phyloP scores from a whole-genome alignment of 1,139 yeast genomes.

The Magnusiomyces fungicola region DNA sequence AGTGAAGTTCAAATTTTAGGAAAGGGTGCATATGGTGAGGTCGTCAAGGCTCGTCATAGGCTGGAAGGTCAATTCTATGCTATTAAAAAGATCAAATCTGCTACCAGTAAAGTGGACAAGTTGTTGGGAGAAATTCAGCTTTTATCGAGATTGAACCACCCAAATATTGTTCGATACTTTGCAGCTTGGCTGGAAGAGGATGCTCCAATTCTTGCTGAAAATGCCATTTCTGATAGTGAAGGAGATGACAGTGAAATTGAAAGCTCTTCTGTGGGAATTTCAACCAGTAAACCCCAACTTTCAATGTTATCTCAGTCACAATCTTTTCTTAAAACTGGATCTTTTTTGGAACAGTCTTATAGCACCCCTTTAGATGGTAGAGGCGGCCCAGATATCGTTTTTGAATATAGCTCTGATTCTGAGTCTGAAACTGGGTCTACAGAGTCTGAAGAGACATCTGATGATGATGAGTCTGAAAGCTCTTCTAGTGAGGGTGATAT shows the following conservation, averaged over 20 bases:
- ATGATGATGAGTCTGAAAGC: neutral
- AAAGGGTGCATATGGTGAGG: conserved; percentile 95
- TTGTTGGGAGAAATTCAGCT: conserved; percentile 87
- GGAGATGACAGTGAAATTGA: conserved; percentile 16
- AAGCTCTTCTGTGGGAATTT: neutral
- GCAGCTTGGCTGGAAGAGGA: conserved; percentile 95
- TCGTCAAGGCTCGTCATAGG: conserved; percentile 86
- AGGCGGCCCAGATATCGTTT: conserved; percentile 27
- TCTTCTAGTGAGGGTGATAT: conserved; percentile 23
- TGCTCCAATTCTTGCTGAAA: conserved; percentile 24
- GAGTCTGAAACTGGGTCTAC: conserved; percentile 17
- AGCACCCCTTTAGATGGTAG: conserved; percentile 13
- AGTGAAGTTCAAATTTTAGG: conserved; percentile 93
- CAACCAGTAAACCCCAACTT: neutral
- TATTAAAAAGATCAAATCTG: conserved; percentile 80
- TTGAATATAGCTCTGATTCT: conserved; percentile 24
- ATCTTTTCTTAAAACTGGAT: neutral
- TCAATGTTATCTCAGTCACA: neutral
- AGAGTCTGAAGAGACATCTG: neutral
- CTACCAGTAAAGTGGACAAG: conserved; percentile 68
- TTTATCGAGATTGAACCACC: conserved; percentile 86
- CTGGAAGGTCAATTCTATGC: conserved; percentile 95
- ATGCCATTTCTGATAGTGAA: conserved; percentile 24
- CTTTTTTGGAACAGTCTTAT: neutral
- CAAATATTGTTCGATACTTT: conserved; percentile 89